Evolutionary conservation across 2,329 filamentous ascomycete species (phyloP), one percentile per base, ranked within the genome.

Genomic region (Cercospora berteroae): DNA sequence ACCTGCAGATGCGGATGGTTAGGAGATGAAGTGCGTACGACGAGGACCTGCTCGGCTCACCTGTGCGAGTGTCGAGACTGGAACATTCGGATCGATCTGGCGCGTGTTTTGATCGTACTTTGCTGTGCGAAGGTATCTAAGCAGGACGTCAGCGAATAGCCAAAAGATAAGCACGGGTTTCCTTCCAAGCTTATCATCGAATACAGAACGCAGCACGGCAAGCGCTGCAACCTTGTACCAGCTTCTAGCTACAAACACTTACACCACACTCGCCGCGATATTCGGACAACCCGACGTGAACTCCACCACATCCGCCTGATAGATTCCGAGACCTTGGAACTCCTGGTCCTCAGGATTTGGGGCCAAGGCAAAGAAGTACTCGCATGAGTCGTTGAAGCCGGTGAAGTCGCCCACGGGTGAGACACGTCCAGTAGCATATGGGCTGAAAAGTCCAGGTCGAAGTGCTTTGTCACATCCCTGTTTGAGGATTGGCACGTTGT

Each of bases 341-440:
- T 69, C 69, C 9, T 44, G 66, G 33, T 70, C 71, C 8, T 66
- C 48, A 2, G 75, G 76, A 8, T 77, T 52, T 0, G 80, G 80
- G 1, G 81, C 76, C 5, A 83, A 74, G 3, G 79, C 80, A 65
- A 82, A 82, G 70, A 83, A 83, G 70, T 82, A 82, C 73, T 82
- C 81, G 63, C 81, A 79, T 18, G 78, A 80, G 60, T 81, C 78
- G 29, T 80, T 75, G 64, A 82, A 82, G 12, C 78, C 78, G 5
- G 72, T 73, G 69, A 82, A 83, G 36, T 81, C 78, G 63, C 81
- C 81, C 4, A 82, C 73, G 1, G 81, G 81, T 5, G 78, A 75
- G 56, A 82, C 77, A 1, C 81, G 75, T 9, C 81, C 81, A 1
- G 73, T 75, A 5, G 79, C 78, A 16, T 80, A 69, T 7, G 74